Base-by-base conservation (phyloP, 306 rosid species). In the Gynostemma pentaphyllum region DNA sequence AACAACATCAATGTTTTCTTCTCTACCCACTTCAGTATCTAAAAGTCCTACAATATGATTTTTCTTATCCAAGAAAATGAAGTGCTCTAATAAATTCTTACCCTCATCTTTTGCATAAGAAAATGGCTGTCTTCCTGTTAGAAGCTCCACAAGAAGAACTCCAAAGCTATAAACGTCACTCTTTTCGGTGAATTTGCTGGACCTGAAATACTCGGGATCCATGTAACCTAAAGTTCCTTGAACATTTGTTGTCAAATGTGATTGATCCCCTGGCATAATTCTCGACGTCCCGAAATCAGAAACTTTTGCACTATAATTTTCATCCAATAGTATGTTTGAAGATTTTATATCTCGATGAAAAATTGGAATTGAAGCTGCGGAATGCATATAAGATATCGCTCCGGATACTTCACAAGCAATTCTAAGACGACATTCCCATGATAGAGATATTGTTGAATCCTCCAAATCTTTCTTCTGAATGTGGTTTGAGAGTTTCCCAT, bases 181-280 rank as follows among this genome's bases (percentile, higher is more conserved):
- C 19, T 68, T 86, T 14, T 83, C 84, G 1, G 90, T 77, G 59
- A 77, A 81, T 15, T 78, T 76, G 68, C 80, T 71, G 9, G 83
- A 72, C 29, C 71, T 85, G 16, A 83, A 83, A 67, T 78, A 86
- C 67, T 75, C 89, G 0, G 94, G 94, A 70, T 83, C 94, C 9
- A 86, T 69, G 72, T 86, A 86, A 11, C 89, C 94, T 6, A 80
- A 76, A 54, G 89, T 86, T 40, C 94, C 94, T 37, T 73, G 72
- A 2, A 86, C 80, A 32, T 36, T 61, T 37, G 87, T 81, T 18
- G 86, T 87, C 5, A 87, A 64, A 61, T 87, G 89, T 55, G 94
- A 80, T 71, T 67, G 77, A 59, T 83, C 87, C 23, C 50, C 14
- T 0, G 84, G 77, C 1, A 87, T 74, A 24, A 85, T 73, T 75